Percentiles rank a stretch among this genome's conserved stretches.
phyloP scores from a whole-genome alignment of 2,329 filamentous ascomycete species.

The Diplodia corticola region DNA sequence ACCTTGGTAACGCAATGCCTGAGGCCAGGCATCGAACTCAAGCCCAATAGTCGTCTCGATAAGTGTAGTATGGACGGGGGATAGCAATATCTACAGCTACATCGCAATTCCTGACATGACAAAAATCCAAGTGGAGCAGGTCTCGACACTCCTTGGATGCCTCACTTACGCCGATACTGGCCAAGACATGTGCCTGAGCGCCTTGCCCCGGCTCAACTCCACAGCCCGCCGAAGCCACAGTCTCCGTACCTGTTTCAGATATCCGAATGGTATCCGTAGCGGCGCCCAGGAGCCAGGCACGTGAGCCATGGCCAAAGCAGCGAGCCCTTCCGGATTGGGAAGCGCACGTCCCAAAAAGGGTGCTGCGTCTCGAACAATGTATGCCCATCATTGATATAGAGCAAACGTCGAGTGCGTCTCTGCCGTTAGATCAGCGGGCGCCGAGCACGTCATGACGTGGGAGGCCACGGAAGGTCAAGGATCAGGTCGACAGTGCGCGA shows the following conservation, averaged over 20 bases:
- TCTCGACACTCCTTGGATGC: not conserved
- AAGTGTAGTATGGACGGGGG: not conserved
- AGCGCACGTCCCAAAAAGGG: not conserved
- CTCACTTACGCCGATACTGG: not conserved
- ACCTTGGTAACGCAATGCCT: not conserved
- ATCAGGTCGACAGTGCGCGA: not conserved
- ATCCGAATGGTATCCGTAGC: not conserved
- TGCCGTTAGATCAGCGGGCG: not conserved
- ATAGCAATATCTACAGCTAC: not conserved
- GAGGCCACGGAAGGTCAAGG: not conserved
- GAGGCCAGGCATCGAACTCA: not conserved
- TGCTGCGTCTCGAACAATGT: not conserved
- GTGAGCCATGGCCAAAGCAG: not conserved
- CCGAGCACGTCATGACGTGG: not conserved
- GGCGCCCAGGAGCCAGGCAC: not conserved
- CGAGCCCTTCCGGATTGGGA: slow-evolving; percentile 1
- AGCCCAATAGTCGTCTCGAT: not conserved
- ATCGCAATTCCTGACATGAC: not conserved
- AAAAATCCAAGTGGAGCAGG: slow-evolving; percentile 14
- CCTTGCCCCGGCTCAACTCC: not conserved
- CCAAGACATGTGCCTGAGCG: not conserved
- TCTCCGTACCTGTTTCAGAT: not conserved
- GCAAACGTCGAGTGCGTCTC: slow-evolving; percentile 1
- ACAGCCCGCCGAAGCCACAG: not conserved
- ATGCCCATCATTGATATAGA: not conserved